Conservation (phyloP, 108 stramenopile genomes). For the Cyclotella baltica region DNA sequence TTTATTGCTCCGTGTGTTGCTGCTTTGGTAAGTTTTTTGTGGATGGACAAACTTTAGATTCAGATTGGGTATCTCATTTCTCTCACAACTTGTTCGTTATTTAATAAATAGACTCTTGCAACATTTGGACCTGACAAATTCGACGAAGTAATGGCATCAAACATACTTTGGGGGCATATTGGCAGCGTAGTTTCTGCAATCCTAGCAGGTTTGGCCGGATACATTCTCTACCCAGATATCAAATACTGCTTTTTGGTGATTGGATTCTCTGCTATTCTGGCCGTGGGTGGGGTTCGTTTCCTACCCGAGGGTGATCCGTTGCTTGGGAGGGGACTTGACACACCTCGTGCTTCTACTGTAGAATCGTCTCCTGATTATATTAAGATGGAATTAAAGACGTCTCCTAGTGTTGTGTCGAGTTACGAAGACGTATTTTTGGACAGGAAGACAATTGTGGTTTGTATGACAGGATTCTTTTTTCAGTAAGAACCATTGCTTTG, state of each 20-base stretch:
- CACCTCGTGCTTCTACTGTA: conserved; percentile 21
- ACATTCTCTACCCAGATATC: conserved; percentile 76
- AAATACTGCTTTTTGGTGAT: conserved; percentile 89
- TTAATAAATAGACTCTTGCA: conserved; percentile 53
- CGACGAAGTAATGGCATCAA: conserved; percentile 85
- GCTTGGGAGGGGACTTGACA: conserved; percentile 79
- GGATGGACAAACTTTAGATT: background rate
- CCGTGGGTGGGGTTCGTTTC: conserved; percentile 70
- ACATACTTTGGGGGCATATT: conserved; percentile 87
- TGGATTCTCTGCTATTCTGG: conserved; percentile 70
- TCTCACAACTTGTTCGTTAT: background rate
- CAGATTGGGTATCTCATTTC: background rate
- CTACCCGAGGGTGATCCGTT: conserved; percentile 81
- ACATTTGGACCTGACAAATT: conserved; percentile 84
- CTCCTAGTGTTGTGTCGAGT: conserved; percentile 50
- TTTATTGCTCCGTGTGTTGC: conserved; percentile 89
- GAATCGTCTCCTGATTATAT: conserved; percentile 28
- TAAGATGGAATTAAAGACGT: conserved; percentile 34
- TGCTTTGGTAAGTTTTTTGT: conserved; percentile 52
- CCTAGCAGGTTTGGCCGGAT: conserved; percentile 75
- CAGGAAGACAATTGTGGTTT: conserved; percentile 68
- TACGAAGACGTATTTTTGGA: conserved; percentile 83
- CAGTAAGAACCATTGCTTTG: conserved; percentile 53
- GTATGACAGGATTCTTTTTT: conserved; percentile 88
- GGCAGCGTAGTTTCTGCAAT: conserved; percentile 78